Conservation (phyloP, 306 rosid genomes). For the Argentina anserina region DNA sequence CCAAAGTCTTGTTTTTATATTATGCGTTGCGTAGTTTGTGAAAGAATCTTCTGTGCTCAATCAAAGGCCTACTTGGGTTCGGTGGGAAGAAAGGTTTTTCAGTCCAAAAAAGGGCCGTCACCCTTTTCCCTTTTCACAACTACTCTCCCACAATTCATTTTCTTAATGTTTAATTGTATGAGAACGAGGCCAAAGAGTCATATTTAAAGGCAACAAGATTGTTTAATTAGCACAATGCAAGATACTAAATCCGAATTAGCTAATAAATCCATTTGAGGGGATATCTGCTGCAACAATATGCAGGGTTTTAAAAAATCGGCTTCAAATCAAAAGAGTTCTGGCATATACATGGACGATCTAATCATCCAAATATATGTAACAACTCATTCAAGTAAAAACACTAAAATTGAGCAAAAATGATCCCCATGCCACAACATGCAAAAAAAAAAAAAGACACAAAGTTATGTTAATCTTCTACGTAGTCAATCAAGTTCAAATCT, state of each 20-base stretch:
- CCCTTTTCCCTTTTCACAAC: constrained; percentile 33
- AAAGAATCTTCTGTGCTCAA: constrained; percentile 34
- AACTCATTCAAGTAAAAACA: neutral
- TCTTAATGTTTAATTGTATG: constrained; percentile 9
- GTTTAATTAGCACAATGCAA: neutral
- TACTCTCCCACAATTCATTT: constrained; percentile 31
- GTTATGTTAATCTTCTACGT: neutral
- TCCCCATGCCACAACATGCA: neutral
- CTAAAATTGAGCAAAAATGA: neutral
- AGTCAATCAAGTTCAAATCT: neutral
- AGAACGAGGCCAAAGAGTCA: constrained; percentile 4
- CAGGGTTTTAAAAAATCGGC: neutral
- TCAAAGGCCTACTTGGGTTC: constrained; percentile 26
- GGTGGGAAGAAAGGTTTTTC: constrained; percentile 20
- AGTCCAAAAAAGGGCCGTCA: constrained; percentile 19
- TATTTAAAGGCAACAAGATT: neutral
- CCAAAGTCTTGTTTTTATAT: constrained; percentile 24
- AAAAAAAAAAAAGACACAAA: neutral
- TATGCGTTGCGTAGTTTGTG: constrained; percentile 28
- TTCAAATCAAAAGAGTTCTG: too few relatives aligned
- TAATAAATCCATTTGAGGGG: neutral
- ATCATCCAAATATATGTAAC: neutral
- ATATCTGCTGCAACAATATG: neutral
- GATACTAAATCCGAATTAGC: neutral
- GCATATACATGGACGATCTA: neutral